These are phyloP conservation scores for Stephania cephalantha DNA, from an alignment of 164 flowering plant species.

Conservation along the genomic window DNA sequence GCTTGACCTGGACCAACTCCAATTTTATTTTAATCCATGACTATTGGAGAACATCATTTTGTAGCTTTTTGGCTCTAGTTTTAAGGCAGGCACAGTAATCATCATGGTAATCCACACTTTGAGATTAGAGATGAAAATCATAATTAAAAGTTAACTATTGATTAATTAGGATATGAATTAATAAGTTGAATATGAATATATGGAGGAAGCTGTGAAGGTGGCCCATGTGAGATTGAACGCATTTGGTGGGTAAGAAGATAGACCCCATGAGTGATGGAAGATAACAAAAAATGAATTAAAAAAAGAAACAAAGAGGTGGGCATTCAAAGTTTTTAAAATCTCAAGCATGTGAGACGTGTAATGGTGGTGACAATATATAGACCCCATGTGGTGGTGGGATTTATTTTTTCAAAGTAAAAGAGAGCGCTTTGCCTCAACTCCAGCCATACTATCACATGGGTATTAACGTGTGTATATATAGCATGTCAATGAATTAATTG, in stretches of 20 bases:
- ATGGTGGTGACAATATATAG: neutral
- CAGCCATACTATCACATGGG: neutral
- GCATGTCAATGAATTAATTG: neutral
- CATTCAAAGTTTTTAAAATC: neutral
- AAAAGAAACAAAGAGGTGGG: neutral
- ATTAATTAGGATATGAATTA: neutral
- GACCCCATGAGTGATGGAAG: neutral
- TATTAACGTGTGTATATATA: neutral
- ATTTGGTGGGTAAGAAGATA: neutral
- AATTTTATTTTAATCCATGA: too few species aligned
- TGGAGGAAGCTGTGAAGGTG: neutral
- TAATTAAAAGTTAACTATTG: too few species aligned
- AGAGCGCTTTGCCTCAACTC: neutral
- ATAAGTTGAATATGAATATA: neutral
- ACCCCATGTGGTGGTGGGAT: neutral
- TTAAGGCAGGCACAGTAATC: too few species aligned
- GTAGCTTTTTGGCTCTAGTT: too few species aligned
- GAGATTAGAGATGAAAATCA: too few species aligned
- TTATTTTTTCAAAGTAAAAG: neutral
- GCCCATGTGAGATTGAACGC: conserved; percentile 1
- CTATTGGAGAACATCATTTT: too few species aligned
- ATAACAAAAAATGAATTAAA: neutral
- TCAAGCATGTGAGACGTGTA: neutral
- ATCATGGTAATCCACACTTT: too few species aligned
- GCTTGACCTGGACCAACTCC: too few species aligned